Conservation (phyloP, 163 green algal species). For the Chloroidium sp. region DNA sequence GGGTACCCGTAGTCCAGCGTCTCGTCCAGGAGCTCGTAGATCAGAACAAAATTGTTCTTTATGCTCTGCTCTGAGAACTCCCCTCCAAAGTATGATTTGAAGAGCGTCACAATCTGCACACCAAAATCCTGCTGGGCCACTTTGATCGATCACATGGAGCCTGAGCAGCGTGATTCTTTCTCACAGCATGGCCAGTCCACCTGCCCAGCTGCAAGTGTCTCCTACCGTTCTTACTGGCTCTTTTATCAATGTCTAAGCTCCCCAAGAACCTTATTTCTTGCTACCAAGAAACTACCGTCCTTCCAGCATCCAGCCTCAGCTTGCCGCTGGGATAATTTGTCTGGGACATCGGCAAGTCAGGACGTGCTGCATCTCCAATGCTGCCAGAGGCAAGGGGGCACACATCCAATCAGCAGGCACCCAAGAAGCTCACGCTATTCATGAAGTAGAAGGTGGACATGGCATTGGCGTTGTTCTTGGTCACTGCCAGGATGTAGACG, state of each 20-base stretch:
- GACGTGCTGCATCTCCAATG: background rate
- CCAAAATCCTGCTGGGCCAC: too few relatives aligned
- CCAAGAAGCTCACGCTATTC: constrained; percentile 40
- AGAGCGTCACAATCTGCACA: constrained; percentile 73
- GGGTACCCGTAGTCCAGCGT: constrained; percentile 80
- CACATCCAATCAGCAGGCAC: background rate
- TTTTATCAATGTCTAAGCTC: too few relatives aligned
- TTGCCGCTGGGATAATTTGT: too few relatives aligned
- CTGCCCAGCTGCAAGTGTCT: too few relatives aligned
- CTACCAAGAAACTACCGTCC: too few relatives aligned
- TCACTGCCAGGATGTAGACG: constrained; percentile 82
- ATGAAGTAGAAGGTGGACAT: constrained; percentile 89
- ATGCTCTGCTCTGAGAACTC: constrained; percentile 73
- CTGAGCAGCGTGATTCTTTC: too few relatives aligned
- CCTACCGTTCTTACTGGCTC: too few relatives aligned
- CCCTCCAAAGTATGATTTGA: constrained; percentile 84
- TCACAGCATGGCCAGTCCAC: too few relatives aligned
- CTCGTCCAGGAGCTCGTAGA: constrained; percentile 94
- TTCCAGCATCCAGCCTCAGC: too few relatives aligned
- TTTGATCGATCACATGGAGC: too few relatives aligned
- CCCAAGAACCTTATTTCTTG: too few relatives aligned
- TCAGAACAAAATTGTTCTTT: constrained; percentile 84
- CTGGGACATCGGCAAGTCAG: background rate
- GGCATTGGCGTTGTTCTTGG: constrained; percentile 80
- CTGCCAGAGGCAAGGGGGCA: background rate